phyloP scores from a whole-genome alignment of 2,329 filamentous ascomycete genomes.

The Cercospora canescens region DNA sequence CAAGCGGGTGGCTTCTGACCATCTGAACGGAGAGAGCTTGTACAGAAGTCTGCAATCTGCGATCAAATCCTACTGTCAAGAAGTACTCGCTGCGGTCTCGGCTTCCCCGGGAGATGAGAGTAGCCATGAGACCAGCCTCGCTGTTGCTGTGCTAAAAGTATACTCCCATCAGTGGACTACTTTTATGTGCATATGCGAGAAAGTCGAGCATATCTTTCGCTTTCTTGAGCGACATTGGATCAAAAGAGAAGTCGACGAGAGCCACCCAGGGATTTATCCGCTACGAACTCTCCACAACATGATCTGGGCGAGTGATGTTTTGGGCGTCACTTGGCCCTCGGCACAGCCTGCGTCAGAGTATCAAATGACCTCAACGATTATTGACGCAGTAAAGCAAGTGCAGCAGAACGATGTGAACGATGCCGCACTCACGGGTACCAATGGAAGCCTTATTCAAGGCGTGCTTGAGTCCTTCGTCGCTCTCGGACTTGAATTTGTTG shows the following conservation, averaged over 20 bases:
- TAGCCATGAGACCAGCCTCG: not conserved
- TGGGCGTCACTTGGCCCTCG: not conserved
- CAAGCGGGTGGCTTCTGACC: not conserved
- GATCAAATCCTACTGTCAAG: not conserved
- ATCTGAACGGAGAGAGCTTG: not conserved
- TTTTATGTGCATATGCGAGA: not conserved
- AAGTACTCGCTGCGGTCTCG: not conserved
- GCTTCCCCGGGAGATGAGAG: not conserved
- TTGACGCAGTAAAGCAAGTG: not conserved
- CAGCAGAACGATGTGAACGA: not conserved
- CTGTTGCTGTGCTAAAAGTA: not conserved
- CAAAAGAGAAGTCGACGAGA: not conserved
- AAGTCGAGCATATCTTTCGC: not conserved
- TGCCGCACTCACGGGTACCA: not conserved
- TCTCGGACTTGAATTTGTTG: not conserved
- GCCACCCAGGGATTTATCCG: not conserved
- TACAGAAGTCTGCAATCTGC: not conserved
- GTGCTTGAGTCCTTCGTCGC: not conserved
- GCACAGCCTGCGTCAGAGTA: not conserved
- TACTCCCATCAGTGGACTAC: not conserved
- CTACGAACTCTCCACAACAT: not conserved
- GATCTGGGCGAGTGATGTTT: not conserved
- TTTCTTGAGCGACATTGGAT: constrained; percentile 1
- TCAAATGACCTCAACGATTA: not conserved
- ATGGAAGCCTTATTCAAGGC: not conserved